Base-by-base conservation (phyloP, 805 yeast genomes). In the Yamadazyma nakazawae region DNA sequence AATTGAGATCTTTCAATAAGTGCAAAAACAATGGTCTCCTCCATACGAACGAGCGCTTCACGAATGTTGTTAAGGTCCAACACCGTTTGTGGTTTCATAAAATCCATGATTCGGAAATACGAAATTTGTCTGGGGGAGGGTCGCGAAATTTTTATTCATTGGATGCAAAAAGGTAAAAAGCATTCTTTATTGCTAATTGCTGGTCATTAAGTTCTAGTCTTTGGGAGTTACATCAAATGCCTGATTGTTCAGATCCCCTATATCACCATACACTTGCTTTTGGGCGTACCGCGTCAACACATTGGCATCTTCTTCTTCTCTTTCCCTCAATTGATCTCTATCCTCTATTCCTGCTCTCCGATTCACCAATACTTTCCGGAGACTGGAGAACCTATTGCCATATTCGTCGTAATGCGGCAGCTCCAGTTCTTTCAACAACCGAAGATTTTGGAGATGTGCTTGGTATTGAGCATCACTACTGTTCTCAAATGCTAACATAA, bases 1-100 rank as follows among this genome's bases (percentile, higher is more conserved):
- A 88, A 92, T 68, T 92, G 96, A 2, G 97, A 88, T 53, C 99
- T 77, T 64, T 94, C 99, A 50, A 94, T 91, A 55, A 94, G 79
- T 47, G 85, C 87, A 74, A 91, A 94, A 51, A 94, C 85, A 56
- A 94, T 90, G 6, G 97, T 87, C 66, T 94, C 98, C 62, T 94
- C 99, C 97, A 94, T 89, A 45, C 96, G 80, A 34, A 91, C 84
- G 40, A 94, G 74, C 14, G 88, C 85, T 50, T 79, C 82, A 52
- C 99, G 81, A 58, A 94, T 94, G 67, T 94, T 90, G 56, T 72
- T 73, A 48, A 94, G 72, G 58, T 89, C 80, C 42, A 94, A 75
- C 6, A 88, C 96, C 0, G 95, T 79, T 41, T 84, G 85, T 14
- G 96, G 94, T 54, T 82, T 80, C 63, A 79, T 77, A 64, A 90